Conservation (phyloP, 805 yeast species). For the Myxozyma lipomycoides region DNA sequence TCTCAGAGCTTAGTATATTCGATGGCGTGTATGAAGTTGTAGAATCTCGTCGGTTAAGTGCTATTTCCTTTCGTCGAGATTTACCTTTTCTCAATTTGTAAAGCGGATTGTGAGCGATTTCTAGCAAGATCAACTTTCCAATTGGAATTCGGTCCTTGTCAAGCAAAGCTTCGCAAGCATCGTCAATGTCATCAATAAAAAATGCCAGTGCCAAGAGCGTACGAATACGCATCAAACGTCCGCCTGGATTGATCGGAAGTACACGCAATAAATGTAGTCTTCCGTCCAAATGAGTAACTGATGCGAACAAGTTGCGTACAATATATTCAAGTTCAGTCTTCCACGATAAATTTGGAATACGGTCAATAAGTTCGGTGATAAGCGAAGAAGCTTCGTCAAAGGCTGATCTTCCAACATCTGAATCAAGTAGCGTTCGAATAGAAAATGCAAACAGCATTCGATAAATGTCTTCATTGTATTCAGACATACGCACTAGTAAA, state of each 20-base stretch:
- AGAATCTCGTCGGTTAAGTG: background rate
- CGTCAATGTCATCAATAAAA: slow-evolving; percentile 12
- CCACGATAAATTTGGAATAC: slow-evolving; percentile 9
- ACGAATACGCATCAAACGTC: slow-evolving; percentile 6
- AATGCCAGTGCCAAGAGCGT: slow-evolving; percentile 17
- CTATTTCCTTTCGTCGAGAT: background rate
- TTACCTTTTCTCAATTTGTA: slow-evolving; percentile 1
- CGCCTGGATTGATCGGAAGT: slow-evolving; percentile 16
- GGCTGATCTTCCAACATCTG: background rate
- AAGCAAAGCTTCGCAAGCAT: background rate
- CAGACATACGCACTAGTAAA: slow-evolving; percentile 2
- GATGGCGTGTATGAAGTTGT: background rate
- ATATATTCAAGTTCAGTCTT: background rate
- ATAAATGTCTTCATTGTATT: no score
- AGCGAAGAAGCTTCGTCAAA: background rate
- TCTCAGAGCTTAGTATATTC: background rate
- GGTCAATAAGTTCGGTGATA: slow-evolving; percentile 1
- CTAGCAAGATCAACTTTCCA: slow-evolving; percentile 19
- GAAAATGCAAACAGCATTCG: slow-evolving; percentile 1
- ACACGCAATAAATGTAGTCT: slow-evolving; percentile 5
- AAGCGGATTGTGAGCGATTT: slow-evolving; percentile 13
- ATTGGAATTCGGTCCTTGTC: slow-evolving; percentile 17
- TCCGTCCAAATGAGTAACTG: slow-evolving; percentile 1
- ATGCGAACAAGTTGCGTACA: slow-evolving; percentile 1
- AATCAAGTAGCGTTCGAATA: slow-evolving; percentile 13